phyloP scores from a whole-genome alignment of 1,284 basidiomycete species.

The Pseudozyma thailandica region DNA sequence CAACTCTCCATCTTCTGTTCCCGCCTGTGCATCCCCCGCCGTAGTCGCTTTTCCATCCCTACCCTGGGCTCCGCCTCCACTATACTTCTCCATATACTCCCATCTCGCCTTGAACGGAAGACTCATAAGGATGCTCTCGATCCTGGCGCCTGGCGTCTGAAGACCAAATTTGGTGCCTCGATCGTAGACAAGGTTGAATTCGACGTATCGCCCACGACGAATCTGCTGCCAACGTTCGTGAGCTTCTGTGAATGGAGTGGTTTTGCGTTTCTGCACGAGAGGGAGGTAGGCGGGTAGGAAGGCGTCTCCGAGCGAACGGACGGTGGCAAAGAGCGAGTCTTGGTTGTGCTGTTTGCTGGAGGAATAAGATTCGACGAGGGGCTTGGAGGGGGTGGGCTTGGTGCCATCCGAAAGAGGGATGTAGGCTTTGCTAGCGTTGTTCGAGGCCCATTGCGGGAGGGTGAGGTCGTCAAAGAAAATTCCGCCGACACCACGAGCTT shows the following conservation, averaged over 20 bases:
- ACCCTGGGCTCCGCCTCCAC: slow-evolving; percentile 55
- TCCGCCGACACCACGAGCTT: slow-evolving; percentile 90
- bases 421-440: slow-evolving; percentile 21
- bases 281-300: slow-evolving; percentile 66
- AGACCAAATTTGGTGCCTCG: slow-evolving; percentile 67
- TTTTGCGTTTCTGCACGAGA: slow-evolving; percentile 57
- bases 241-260: slow-evolving; percentile 40
- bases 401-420: slow-evolving; percentile 57
- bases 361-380: slow-evolving; percentile 33
- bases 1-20: slow-evolving; percentile 21
- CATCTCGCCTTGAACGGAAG: slow-evolving; percentile 64
- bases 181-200: slow-evolving; percentile 68
- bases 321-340: slow-evolving; percentile 61
- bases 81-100: slow-evolving; percentile 64
- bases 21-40: slow-evolving; percentile 3
- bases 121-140: slow-evolving; percentile 68
- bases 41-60: slow-evolving; percentile 44
- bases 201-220: slow-evolving; percentile 63
- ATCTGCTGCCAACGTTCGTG: slow-evolving; percentile 64
- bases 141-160: slow-evolving; percentile 66
- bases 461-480: slow-evolving; percentile 84
- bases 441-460: slow-evolving; percentile 45
- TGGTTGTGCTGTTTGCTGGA: slow-evolving; percentile 51
- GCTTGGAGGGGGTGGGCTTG: slow-evolving; percentile 18
- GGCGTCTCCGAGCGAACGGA: slow-evolving; percentile 61